Conservation (phyloP, 306 rosid species). For the Quercus variabilis region DNA sequence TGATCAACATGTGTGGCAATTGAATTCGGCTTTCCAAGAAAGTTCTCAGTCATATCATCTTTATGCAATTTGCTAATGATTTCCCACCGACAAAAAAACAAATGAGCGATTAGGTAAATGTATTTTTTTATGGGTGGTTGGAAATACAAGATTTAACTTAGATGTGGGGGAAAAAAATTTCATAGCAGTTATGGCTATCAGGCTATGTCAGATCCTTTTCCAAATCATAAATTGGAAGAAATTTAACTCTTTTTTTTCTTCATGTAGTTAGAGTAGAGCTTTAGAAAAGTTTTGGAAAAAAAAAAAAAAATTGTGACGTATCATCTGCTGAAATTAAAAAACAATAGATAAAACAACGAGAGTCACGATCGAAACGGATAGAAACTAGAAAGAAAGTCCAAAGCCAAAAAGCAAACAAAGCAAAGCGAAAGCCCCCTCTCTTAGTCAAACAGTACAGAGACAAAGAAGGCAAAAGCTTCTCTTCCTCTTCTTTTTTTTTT, state of each 20-base stretch:
- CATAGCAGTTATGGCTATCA: no score
- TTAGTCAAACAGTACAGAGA: constrained; percentile 22
- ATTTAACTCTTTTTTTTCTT: not conserved
- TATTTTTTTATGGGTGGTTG: no score
- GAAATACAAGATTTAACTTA: no score
- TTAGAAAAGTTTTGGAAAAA: no score
- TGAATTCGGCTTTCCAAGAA: not conserved
- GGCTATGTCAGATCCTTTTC: no score
- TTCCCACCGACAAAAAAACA: not conserved
- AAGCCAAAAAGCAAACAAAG: constrained; percentile 2
- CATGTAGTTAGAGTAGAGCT: no score
- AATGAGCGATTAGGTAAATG: no score
- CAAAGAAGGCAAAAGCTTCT: constrained; percentile 18
- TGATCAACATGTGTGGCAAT: not conserved
- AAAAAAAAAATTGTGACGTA: not conserved
- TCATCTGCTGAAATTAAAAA: not conserved
- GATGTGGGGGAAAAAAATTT: no score
- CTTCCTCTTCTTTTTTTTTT: not conserved
- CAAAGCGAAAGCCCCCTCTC: not conserved
- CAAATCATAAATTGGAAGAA: no score
- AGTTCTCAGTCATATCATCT: not conserved
- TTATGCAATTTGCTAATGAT: not conserved
- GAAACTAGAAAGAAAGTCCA: constrained; percentile 27
- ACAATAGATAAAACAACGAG: constrained; percentile 6
- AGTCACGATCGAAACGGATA: constrained; percentile 48